A percentile compares a stretch with the other conserved stretches of the same genome.
Evolutionary conservation across 768 basidiomycete species (phyloP).

Genomic region (Phaffia australis): DNA sequence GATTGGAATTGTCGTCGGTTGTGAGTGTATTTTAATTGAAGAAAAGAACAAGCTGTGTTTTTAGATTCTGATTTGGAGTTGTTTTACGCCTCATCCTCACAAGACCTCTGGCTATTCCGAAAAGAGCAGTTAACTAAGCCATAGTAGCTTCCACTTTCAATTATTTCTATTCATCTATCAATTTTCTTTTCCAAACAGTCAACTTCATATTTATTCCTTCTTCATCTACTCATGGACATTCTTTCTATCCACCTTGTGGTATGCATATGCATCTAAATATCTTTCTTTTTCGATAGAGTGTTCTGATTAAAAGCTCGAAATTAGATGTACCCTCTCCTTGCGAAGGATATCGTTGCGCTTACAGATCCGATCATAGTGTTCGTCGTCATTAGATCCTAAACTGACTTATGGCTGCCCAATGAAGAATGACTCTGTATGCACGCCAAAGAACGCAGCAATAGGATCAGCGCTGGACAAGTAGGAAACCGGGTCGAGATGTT

Average conservation of each 20-base stretch:
- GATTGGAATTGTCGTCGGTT: conserved; percentile 22
- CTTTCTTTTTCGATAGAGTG: neutral
- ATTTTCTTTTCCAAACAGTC: neutral
- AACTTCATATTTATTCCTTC: neutral
- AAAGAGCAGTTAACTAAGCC: conserved; percentile 24
- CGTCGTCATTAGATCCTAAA: too few relatives aligned
- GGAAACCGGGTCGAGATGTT: too few relatives aligned
- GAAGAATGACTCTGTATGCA: too few relatives aligned
- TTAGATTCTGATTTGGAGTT: neutral
- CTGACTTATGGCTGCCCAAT: too few relatives aligned
- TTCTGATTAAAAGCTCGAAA: too few relatives aligned
- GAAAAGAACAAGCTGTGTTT: neutral
- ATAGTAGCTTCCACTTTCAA: neutral
- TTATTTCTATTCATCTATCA: neutral
- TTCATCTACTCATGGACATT: neutral
- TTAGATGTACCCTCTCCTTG: too few relatives aligned
- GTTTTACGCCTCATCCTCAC: neutral
- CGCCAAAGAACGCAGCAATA: too few relatives aligned
- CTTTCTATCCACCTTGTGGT: neutral
- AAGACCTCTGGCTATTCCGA: conserved; percentile 17
- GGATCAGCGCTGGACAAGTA: too few relatives aligned
- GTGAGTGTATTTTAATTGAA: neutral
- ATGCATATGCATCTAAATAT: neutral
- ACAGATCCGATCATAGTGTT: too few relatives aligned
- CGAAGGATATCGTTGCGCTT: too few relatives aligned